phyloP scores from a whole-genome alignment of 768 basidiomycete genomes.

The Naematelia encephala region DNA sequence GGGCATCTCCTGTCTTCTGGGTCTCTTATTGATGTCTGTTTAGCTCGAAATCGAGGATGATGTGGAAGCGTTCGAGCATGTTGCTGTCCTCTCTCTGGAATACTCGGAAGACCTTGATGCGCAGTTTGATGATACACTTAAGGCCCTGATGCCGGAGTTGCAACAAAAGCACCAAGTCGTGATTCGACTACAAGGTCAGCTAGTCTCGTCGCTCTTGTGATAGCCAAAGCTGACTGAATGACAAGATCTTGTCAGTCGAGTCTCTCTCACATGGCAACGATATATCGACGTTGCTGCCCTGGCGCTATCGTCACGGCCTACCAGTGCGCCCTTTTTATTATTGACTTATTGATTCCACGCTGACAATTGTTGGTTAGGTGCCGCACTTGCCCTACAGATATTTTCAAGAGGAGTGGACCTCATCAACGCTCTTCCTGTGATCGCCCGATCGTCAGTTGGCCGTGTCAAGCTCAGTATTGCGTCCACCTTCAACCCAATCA shows the following conservation, averaged over 20 bases:
- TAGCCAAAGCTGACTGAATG: not conserved
- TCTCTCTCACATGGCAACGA: not conserved
- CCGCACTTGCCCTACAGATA: not conserved
- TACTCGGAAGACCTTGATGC: slow-evolving; percentile 32
- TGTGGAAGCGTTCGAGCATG: slow-evolving; percentile 14
- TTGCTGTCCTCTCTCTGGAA: slow-evolving; percentile 21
- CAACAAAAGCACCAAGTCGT: not conserved
- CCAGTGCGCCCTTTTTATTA: not conserved
- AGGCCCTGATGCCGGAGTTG: not conserved
- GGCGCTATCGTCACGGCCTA: not conserved
- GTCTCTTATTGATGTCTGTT: not conserved
- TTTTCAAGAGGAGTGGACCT: not conserved
- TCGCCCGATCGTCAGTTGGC: not conserved
- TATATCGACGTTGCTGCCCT: not conserved
- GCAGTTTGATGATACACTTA: slow-evolving; percentile 14
- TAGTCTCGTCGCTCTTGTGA: not conserved
- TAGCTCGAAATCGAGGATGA: slow-evolving; percentile 23
- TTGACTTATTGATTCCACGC: not conserved
- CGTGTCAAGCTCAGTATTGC: not conserved
- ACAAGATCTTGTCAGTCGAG: not conserved
- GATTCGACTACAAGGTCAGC: not conserved
- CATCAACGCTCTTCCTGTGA: not conserved
- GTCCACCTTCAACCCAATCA: slow-evolving; percentile 13
- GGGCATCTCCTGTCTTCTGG: not conserved
- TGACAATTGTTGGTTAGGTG: not conserved